A percentile compares a stretch with the other conserved stretches of the same genome.
phyloP scores from a whole-genome alignment of 2,329 filamentous ascomycete species.

The Rhynchosporium secalis region DNA sequence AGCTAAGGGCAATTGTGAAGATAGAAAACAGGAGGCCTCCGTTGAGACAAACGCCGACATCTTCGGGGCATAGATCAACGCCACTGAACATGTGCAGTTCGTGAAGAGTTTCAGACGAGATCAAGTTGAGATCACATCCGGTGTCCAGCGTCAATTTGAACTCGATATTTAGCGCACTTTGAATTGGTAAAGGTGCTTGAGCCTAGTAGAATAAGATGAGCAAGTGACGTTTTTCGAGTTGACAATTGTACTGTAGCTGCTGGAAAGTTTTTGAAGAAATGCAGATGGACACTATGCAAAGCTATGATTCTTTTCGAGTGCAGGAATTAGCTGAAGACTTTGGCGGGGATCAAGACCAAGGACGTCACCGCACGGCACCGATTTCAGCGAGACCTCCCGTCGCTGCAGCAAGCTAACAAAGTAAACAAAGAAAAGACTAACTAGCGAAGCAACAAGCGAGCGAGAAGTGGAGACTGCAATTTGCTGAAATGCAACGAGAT shows the following conservation, averaged over 20 bases:
- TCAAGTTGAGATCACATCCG: slow-evolving; percentile 25
- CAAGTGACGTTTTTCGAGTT: slow-evolving; percentile 22
- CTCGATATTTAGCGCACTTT: slow-evolving; percentile 1
- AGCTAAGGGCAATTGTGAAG: slow-evolving; percentile 22
- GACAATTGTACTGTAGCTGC: not conserved
- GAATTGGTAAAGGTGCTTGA: not conserved
- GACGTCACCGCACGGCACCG: too few species aligned
- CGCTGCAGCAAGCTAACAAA: not conserved
- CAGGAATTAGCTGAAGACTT: too few species aligned
- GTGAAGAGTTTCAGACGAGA: slow-evolving; percentile 16
- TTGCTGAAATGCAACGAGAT: not conserved
- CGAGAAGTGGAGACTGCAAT: not conserved
- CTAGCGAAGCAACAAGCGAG: not conserved
- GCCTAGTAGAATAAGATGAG: slow-evolving; percentile 6
- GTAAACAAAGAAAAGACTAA: not conserved
- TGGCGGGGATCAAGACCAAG: too few species aligned
- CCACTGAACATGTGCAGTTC: slow-evolving; percentile 11
- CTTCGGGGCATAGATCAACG: slow-evolving; percentile 11
- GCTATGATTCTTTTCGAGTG: too few species aligned
- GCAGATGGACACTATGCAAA: too few species aligned
- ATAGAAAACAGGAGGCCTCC: slow-evolving; percentile 20
- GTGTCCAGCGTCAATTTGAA: slow-evolving; percentile 26
- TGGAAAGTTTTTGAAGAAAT: too few species aligned
- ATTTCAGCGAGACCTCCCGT: too few species aligned
- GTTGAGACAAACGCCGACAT: slow-evolving; percentile 21